Evolutionary conservation across 176 grass and related monocot genomes (phyloP), one percentile per base, ranked within the genome.

Genomic region (Pharus latifolius): DNA sequence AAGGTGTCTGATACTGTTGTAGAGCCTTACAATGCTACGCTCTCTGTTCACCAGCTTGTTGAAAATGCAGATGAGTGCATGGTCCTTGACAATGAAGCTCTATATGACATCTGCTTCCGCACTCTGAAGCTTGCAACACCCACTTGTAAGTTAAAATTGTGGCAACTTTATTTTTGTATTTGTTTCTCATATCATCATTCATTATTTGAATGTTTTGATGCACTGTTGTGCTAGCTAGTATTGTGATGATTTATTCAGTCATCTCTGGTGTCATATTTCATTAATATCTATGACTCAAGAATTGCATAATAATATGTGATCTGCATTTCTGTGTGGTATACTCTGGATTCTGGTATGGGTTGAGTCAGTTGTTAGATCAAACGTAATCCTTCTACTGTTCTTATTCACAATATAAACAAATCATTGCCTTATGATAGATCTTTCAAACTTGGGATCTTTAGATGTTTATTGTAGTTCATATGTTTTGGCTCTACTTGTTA

Each of bases 71-170:
- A 93, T 32, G 90, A 93, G 79, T 93, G 90, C 67, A 93, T 93
- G 90, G 91, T 95, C 30, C 86, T 87, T 1, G 91, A 94, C 31
- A 94, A 94, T 1, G 91, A 94, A 52, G 91, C 91, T 13, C 86
- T 94, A 13, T 95, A 95, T 5, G 91, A 95, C 74, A 90, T 95
- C 61, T 95, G 91, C 80, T 95, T 95, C 83, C 82, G 91, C 22
- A 95, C 91, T 0, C 76, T 95, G 0, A 89, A 95, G 83, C 86
- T 95, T 0, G 31, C 86, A 0, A 95, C 91, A 30, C 91, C 86
- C 13, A 90, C 83, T 45, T 95, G 91, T 95, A 84, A 77, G 91
- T 68, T 15, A 24, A 32, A 28, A 20, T 0, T 0, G 43, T 19
- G 41, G 5, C 15, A 8, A 38, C 45, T 33, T 0, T 8, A 23